Percentiles rank a stretch among this genome's conserved stretches.
Evolutionary conservation across 352 stramenopile genomes (phyloP).

Genomic region (Phytophthora pistaciae): DNA sequence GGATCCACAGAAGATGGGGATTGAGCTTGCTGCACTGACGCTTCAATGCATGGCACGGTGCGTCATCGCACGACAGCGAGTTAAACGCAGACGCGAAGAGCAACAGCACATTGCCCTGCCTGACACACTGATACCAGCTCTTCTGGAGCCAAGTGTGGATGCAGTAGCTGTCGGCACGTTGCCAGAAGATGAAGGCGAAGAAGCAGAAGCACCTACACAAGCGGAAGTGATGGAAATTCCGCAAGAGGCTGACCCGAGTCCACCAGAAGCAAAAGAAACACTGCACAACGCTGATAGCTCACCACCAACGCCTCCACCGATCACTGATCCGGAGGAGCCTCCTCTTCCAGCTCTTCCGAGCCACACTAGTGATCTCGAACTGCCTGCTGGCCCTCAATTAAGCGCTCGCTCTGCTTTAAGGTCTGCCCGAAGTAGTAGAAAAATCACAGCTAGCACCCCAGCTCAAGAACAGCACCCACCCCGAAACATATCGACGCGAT

Average conservation of each 20-base stretch:
- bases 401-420: not conserved
- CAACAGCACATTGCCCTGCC: not conserved
- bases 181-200: not conserved
- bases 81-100: conserved; percentile 37
- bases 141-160: not conserved
- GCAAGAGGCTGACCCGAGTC: not conserved
- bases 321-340: not conserved
- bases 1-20: not conserved
- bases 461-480: conserved; percentile 1
- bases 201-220: not conserved
- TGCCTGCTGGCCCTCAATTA: not conserved
- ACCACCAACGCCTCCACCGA: not conserved
- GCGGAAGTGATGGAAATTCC: not conserved
- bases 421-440: conserved; percentile 1
- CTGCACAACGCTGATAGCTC: not conserved
- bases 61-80: conserved; percentile 35
- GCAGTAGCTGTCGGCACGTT: not conserved
- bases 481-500: conserved; percentile 14
- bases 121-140: not conserved
- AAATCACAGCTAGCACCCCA: not conserved
- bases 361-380: not conserved
- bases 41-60: conserved; percentile 55
- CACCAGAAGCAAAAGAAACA: not conserved
- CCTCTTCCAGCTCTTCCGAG: not conserved
- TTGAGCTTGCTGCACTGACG: conserved; percentile 37